Evolutionary conservation across 108 stramenopile species (phyloP), one percentile per base, ranked within the genome.

Genomic region (Pseudonitzschia delicatissima): DNA sequence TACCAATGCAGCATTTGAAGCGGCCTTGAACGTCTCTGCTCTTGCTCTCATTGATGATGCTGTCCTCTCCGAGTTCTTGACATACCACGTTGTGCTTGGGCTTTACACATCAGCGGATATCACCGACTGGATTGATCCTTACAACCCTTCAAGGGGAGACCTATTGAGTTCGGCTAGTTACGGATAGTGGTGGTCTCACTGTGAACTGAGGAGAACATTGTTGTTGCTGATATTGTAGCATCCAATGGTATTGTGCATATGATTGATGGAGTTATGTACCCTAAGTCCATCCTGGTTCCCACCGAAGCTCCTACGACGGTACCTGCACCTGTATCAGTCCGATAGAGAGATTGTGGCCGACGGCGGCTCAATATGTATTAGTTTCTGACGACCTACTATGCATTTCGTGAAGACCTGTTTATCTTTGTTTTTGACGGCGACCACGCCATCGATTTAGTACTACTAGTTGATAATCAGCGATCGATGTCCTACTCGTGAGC

Each of bases 1-100:
- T 15, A 80, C 76, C 40, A 68, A 83, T 62, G 76, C 48, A 1
- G 82, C 82, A 7, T 83, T 83, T 47, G 72, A 23, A 12, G 64
- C 72, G n/a, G 23, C 20, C 20, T 23, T 51, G n/a, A 25, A 51
- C 50, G 50, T 11, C 20, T 18, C 20, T 15, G 40, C 13, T 42
- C 40, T 42, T 42, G 40, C 13, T 42, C 13, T 11, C 40, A 15
- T 42, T 42, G 40, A 42, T 15, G 15, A 42, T 2, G 50, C 13
- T 18, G 20, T 18, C 20, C 23, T 51, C 11, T 23, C 50, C 11
- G 13, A 84, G 4, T 49, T 78, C 44, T 68, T 78, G 33, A 64
- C 28, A 20, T 73, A 67, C 57, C 80, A 81, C 64, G 77, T 81
- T 21, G 47, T 81, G 6, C 35, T 2, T 21, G 72, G 57, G 4